Evolutionary conservation across 257 asterid species (phyloP).

Genomic region (Rubia yunnanensis): DNA sequence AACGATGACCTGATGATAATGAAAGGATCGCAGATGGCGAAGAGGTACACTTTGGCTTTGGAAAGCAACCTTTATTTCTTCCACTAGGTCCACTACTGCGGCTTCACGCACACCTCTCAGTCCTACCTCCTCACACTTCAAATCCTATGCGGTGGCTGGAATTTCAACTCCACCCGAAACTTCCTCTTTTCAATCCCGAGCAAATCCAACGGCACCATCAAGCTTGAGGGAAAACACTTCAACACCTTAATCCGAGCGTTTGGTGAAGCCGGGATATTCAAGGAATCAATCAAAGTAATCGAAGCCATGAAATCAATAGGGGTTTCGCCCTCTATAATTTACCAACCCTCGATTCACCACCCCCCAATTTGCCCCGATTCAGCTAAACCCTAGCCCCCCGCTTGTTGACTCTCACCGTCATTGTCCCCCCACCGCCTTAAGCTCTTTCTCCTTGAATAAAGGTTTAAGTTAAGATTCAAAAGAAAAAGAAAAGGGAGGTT

Average conservation of each 20-base stretch:
- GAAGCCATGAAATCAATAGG: conserved; percentile 59
- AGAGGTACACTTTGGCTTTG: background rate
- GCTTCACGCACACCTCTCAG: conserved; percentile 45
- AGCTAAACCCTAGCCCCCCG: no score
- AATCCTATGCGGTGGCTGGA: conserved; percentile 45
- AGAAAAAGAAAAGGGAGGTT: no score
- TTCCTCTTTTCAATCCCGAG: conserved; percentile 63
- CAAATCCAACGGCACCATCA: conserved; percentile 35
- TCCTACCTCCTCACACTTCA: conserved; percentile 66
- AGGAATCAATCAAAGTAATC: conserved; percentile 58
- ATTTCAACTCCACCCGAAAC: conserved; percentile 61
- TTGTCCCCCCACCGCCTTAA: no score
- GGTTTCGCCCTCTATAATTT: conserved; percentile 77
- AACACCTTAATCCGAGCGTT: conserved; percentile 60
- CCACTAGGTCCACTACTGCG: conserved; percentile 47
- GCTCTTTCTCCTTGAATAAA: no score
- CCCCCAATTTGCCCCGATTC: no score
- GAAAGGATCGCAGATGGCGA: background rate
- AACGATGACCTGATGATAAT: background rate
- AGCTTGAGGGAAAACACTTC: conserved; percentile 54
- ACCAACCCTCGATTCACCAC: no score
- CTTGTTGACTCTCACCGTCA: no score
- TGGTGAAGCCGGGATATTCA: conserved; percentile 64
- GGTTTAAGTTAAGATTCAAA: no score
- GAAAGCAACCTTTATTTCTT: conserved; percentile 34